Evolutionary conservation across 1,284 basidiomycete species (phyloP).

Genomic region (Trametes polyzona): DNA sequence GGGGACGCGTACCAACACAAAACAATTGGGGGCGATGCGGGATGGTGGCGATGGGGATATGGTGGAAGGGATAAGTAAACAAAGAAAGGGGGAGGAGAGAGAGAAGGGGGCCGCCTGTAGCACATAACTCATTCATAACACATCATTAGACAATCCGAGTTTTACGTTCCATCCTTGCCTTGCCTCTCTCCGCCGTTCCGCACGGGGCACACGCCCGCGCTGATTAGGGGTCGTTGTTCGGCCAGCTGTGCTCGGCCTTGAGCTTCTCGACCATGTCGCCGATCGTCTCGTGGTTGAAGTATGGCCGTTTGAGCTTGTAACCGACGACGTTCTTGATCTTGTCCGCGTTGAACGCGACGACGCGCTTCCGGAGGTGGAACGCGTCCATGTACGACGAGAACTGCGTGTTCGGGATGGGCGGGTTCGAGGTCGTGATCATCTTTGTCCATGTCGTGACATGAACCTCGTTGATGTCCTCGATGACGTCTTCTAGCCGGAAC

Average conservation of each 20-base stretch:
- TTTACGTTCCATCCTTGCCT: slow-evolving; percentile 24
- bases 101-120: slow-evolving; percentile 8
- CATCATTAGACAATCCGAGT: slow-evolving; percentile 17
- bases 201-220: no score
- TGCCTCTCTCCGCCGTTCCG: not conserved
- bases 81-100: not conserved
- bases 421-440: slow-evolving; percentile 77
- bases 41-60: no score
- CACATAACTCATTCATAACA: slow-evolving; percentile 31
- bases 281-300: slow-evolving; percentile 66
- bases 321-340: slow-evolving; percentile 79
- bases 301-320: slow-evolving; percentile 68
- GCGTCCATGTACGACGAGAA: slow-evolving; percentile 85
- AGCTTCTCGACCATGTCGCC: slow-evolving; percentile 80
- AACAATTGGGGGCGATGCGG: no score
- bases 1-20: slow-evolving; percentile 10
- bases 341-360: slow-evolving; percentile 64
- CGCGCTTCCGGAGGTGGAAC: slow-evolving; percentile 69
- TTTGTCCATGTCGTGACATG: slow-evolving; percentile 86
- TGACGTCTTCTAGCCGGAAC: slow-evolving; percentile 67
- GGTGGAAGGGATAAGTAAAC: slow-evolving; percentile 8
- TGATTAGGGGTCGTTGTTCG: slow-evolving; percentile 42
- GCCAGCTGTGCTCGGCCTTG: slow-evolving; percentile 77
- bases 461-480: slow-evolving; percentile 89
- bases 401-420: slow-evolving; percentile 77